A percentile compares a stretch with the other conserved stretches of the same genome.
phyloP scores from a whole-genome alignment of 2,329 filamentous ascomycete species.

The Colletotrichum echinochloae region DNA sequence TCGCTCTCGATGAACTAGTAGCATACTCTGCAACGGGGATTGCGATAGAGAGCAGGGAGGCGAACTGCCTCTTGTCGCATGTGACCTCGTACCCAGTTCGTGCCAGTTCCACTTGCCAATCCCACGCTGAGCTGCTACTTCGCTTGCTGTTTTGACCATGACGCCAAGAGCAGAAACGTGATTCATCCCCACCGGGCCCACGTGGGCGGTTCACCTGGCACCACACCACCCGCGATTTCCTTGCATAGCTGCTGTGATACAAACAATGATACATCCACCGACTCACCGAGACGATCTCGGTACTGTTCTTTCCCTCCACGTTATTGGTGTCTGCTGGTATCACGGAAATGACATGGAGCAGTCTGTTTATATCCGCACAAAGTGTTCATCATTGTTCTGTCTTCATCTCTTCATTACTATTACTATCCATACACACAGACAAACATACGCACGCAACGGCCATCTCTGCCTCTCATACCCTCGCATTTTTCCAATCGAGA shows the following conservation, averaged over 20 bases:
- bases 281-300: background rate
- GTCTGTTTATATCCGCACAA: background rate
- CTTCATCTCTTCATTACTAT: slow-evolving; percentile 40
- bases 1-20: background rate
- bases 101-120: background rate
- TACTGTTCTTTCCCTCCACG: background rate
- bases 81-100: slow-evolving; percentile 11
- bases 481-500: slow-evolving; percentile 29
- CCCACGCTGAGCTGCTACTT: background rate
- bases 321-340: background rate
- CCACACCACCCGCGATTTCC: background rate
- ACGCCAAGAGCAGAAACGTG: slow-evolving; percentile 8
- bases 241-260: background rate
- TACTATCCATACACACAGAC: slow-evolving; percentile 39
- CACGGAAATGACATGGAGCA: background rate
- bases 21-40: background rate
- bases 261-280: background rate
- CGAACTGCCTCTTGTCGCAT: slow-evolving; percentile 8
- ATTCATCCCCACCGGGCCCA: slow-evolving; percentile 17
- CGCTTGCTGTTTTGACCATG: slow-evolving; percentile 11
- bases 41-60: slow-evolving; percentile 8
- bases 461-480: slow-evolving; percentile 14
- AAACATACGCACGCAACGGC: slow-evolving; percentile 16
- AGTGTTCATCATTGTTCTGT: slow-evolving; percentile 5
- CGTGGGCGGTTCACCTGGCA: slow-evolving; percentile 27